Base-by-base conservation (phyloP, 2,329 filamentous ascomycete genomes). In the Eurotiales sp. region DNA sequence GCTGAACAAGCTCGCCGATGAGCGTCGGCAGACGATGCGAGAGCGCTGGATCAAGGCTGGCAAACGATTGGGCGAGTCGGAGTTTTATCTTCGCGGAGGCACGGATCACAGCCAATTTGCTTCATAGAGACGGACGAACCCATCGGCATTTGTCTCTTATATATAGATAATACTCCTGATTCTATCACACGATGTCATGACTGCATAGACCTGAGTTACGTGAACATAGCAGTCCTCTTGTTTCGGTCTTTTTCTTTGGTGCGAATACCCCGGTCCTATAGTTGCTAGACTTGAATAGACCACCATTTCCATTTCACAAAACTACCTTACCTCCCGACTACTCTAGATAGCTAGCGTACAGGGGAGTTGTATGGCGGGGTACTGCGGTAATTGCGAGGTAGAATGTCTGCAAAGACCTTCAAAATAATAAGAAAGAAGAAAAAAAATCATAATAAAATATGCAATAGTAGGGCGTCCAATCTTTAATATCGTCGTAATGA, bases 31-130 rank as follows among this genome's bases (percentile, higher is more conserved):
- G 22, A 80, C 81, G 56, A 82, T 83, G 61, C 74, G 73, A 56
- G 77, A 82, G 59, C 78, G 90, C 50, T 99, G 93, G 93, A 77
- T 85, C 56, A 81, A 82, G 12, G 89, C 82, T 21, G 93, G 93
- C 17, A 88, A 87, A 73, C 75, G 82, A 55, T 80, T 96, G 58
- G 93, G 93, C 23, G 91, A 96, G 73, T 86, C 82, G 47, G 93
- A 99, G 73, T 81, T 84, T 54, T 96, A 92, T 63, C 77, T 99
- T n/a, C 83, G 84, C 56, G 92, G 92, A n/a, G 83, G 80, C 10
- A 63, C 66, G 7, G 68, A 71, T 50, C 59, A 64, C 51, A 57
- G 57, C 34, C 52, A 43, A 23, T 44, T 43, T 36, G 46, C 49
- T 7, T 15, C 37, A 27, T 41, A 27, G 30, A 23, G n/a, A n/a